A percentile compares a stretch with the other conserved stretches of the same genome.
These are phyloP conservation scores for Takashimella tepidaria DNA, from an alignment of 1,284 basidiomycete genomes.

Conservation along the genomic window DNA sequence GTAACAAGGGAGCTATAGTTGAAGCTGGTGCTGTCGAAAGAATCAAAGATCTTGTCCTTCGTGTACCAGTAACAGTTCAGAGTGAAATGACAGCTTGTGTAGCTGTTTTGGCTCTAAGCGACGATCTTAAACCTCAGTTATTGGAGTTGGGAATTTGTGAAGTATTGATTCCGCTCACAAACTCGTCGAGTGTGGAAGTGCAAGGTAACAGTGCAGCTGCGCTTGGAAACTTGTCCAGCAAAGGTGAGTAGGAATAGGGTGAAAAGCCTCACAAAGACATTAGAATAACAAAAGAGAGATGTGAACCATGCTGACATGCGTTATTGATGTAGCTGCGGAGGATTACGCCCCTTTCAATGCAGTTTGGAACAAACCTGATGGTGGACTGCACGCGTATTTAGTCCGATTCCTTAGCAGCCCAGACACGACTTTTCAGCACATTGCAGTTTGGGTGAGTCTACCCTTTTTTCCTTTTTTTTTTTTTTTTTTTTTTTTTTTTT, in stretches of 20 bases:
- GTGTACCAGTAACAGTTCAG: conserved; percentile 94
- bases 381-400: conserved; percentile 92
- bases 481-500: no score
- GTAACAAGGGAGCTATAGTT: conserved; percentile 98
- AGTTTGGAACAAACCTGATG: conserved; percentile 96
- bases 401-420: conserved; percentile 88
- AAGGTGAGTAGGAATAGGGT: conserved; percentile 55
- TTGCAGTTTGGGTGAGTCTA: conserved; percentile 75
- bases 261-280: no score
- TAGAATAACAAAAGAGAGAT: not conserved
- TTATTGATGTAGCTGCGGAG: conserved; percentile 59
- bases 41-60: conserved; percentile 93
- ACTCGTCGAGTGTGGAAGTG: conserved; percentile 93
- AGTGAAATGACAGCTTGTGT: conserved; percentile 99
- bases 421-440: conserved; percentile 99
- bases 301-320: not conserved
- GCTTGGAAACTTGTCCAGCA: conserved; percentile 93
- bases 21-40: conserved; percentile 97
- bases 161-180: conserved; percentile 92
- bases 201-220: conserved; percentile 99
- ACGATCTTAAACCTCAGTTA: conserved; percentile 89
- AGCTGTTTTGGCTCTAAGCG: conserved; percentile 86
- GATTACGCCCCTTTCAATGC: conserved; percentile 98
- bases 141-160: conserved; percentile 99
- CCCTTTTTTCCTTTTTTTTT: no score